phyloP scores from a whole-genome alignment of 108 stramenopile genomes.

The Skeletonema tropicum region DNA sequence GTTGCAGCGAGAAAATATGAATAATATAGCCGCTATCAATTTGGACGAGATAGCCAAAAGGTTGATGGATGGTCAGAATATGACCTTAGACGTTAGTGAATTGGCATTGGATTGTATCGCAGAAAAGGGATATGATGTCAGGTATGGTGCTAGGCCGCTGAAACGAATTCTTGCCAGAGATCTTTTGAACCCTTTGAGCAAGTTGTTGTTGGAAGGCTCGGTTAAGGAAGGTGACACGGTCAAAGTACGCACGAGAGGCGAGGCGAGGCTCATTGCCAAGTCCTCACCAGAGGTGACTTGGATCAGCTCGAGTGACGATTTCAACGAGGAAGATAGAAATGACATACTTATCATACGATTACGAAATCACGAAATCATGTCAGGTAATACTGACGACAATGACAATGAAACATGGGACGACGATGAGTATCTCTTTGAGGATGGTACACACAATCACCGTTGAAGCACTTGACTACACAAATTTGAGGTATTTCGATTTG shows the following conservation, averaged over 20 bases:
- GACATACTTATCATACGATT: conserved; percentile 73
- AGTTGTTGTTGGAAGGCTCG: conserved; percentile 80
- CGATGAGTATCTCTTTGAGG: conserved; percentile 55
- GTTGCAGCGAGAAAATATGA: conserved; percentile 79
- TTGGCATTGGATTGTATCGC: conserved; percentile 70
- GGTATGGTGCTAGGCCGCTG: conserved; percentile 86
- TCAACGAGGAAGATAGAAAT: conserved; percentile 59
- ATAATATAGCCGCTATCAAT: conserved; percentile 79
- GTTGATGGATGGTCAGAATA: conserved; percentile 51
- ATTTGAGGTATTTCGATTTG: no score
- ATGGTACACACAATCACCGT: conserved; percentile 55
- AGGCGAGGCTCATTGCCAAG: conserved; percentile 56
- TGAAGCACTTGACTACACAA: conserved; percentile 1
- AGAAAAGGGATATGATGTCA: conserved; percentile 73
- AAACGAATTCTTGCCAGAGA: conserved; percentile 79
- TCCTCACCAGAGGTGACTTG: conserved; percentile 51
- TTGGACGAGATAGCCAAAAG: conserved; percentile 71
- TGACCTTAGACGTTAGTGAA: conserved; percentile 71
- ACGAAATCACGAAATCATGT: conserved; percentile 48
- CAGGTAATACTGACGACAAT: conserved; percentile 16
- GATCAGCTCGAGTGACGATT: conserved; percentile 48
- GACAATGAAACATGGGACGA: conserved; percentile 55
- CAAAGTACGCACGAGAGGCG: conserved; percentile 67
- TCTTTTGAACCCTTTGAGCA: conserved; percentile 77
- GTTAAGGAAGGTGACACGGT: conserved; percentile 67